These are phyloP conservation scores for Candida boidinii DNA, from an alignment of 805 yeast species.

Conservation along the genomic window DNA sequence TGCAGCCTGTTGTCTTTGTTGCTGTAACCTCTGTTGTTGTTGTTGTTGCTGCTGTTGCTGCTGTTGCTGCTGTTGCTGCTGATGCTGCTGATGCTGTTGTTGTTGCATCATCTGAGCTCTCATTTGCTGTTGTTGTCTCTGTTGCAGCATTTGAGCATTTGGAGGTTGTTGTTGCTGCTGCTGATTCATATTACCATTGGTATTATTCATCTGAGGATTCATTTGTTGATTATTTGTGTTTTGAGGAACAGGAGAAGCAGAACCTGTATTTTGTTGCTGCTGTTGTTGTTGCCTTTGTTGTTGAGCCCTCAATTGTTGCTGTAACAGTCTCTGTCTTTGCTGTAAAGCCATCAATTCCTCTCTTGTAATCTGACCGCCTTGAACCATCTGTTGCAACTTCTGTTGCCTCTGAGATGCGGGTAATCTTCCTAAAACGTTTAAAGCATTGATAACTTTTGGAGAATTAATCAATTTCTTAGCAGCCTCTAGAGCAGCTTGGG, in stretches of 20 bases:
- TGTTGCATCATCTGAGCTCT: neutral
- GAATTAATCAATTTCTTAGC: too few species aligned
- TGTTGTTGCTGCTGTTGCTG: neutral
- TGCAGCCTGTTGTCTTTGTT: slow-evolving; percentile 2
- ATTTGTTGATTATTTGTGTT: too few species aligned
- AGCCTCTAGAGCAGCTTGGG: too few species aligned
- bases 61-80: neutral
- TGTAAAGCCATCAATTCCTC: too few species aligned
- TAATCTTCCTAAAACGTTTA: too few species aligned
- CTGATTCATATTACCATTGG: neutral
- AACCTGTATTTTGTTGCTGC: neutral
- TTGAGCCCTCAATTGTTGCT: neutral
- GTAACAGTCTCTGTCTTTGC: too few species aligned
- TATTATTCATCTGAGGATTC: neutral
- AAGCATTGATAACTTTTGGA: neutral
- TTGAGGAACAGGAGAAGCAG: too few species aligned
- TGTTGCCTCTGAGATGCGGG: too few species aligned
- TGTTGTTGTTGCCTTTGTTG: slow-evolving; percentile 4
- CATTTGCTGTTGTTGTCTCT: too few species aligned
- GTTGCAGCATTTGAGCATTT: neutral
- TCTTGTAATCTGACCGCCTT: too few species aligned
- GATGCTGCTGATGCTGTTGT: neutral
- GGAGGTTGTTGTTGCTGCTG: too few species aligned
- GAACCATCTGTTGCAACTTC: too few species aligned
- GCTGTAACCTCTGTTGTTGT: slow-evolving; percentile 1